Percentiles rank a stretch among this genome's conserved stretches.
Conservation (phyloP, 371 early-diverging fungal species). For the Mortierella sp. region DNA sequence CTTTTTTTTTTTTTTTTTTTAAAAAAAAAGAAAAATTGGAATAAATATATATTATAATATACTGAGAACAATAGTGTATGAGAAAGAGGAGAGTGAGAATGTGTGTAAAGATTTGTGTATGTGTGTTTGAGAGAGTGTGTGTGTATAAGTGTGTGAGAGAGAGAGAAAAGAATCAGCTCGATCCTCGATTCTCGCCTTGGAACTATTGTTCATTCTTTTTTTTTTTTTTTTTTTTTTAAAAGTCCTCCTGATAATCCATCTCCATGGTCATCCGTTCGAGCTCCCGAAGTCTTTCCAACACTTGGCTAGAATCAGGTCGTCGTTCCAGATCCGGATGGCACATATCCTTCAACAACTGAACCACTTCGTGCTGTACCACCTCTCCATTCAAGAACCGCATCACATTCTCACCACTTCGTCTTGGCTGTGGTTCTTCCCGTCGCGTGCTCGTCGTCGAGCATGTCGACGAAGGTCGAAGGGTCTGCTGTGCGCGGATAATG, state of each 20-base stretch:
- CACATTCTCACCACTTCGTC: constrained; percentile 39
- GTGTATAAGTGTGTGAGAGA: not conserved
- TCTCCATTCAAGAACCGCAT: constrained; percentile 59
- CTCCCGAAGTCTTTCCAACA: constrained; percentile 26
- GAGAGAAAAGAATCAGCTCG: too few species aligned
- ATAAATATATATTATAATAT: too few species aligned
- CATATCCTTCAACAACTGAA: constrained; percentile 50
- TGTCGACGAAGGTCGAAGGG: constrained; percentile 2
- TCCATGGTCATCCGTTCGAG: constrained; percentile 20
- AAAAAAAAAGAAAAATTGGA: constrained; percentile 2
- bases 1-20: too few species aligned
- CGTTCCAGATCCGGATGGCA: constrained; percentile 38
- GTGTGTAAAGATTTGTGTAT: not conserved
- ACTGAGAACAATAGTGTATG: too few species aligned
- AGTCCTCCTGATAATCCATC: not conserved
- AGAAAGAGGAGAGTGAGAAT: too few species aligned
- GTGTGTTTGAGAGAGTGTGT: too few species aligned
- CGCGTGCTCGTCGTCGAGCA: constrained; percentile 2
- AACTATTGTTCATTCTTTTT: not conserved
- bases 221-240: not conserved
- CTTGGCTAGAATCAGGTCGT: constrained; percentile 49
- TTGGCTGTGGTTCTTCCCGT: constrained; percentile 20
- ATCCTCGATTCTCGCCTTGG: too few species aligned
- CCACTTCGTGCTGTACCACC: constrained; percentile 36
- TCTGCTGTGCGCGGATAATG: constrained; percentile 16